Evolutionary conservation across 768 basidiomycete genomes (phyloP).

Genomic region (Phlegmacium glaucopus): DNA sequence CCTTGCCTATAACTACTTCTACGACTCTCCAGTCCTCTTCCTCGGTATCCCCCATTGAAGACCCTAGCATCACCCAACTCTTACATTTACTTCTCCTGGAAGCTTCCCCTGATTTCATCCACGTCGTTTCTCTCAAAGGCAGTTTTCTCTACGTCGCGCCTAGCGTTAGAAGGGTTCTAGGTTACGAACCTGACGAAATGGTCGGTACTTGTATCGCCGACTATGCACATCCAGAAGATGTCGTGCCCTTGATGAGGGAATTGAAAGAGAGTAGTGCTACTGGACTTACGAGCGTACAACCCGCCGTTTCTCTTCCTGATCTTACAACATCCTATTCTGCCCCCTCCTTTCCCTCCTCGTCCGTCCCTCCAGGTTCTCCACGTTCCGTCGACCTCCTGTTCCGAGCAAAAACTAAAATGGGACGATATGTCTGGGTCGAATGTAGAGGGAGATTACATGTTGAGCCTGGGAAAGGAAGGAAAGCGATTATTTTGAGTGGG

Average conservation of each 20-base stretch:
- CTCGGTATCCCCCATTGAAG: conserved; percentile 15
- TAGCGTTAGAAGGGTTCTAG: conserved; percentile 70
- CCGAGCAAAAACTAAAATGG: conserved; percentile 67
- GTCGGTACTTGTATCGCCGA: conserved; percentile 76
- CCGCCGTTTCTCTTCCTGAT: neutral
- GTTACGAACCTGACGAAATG: conserved; percentile 84
- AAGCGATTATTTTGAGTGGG: conserved; percentile 90
- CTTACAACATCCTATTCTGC: neutral
- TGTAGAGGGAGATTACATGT: conserved; percentile 84
- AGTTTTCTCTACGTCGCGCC: conserved; percentile 91
- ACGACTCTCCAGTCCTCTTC: conserved; percentile 29
- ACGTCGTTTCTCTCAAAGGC: conserved; percentile 91
- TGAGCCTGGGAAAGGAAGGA: conserved; percentile 91
- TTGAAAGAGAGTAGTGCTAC: conserved; percentile 67
- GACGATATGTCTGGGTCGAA: conserved; percentile 83
- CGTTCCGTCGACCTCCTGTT: conserved; percentile 82
- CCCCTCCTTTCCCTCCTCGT: neutral
- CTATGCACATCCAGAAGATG: conserved; percentile 85
- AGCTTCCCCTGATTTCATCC: conserved; percentile 73
- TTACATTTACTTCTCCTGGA: conserved; percentile 62
- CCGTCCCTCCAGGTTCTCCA: conserved; percentile 24
- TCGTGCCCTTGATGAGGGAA: conserved; percentile 88
- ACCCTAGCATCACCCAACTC: conserved; percentile 36
- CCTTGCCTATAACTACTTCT: conserved; percentile 41
- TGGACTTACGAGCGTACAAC: conserved; percentile 7